Evolutionary conservation across 2,329 filamentous ascomycete species (phyloP).

Genomic region (Neocucurbitaria cava): DNA sequence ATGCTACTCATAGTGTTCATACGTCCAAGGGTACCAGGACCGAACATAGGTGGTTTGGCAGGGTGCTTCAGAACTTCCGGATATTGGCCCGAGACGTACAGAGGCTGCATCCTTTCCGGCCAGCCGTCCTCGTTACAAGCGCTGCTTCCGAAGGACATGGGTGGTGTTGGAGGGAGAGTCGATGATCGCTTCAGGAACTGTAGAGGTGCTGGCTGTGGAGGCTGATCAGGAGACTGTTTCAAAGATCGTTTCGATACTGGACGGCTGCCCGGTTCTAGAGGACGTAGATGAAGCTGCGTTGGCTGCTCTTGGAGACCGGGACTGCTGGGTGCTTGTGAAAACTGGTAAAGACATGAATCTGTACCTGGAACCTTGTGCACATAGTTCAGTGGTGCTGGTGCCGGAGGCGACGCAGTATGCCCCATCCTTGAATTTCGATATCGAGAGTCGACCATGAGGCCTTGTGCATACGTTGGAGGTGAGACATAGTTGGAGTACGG

Average conservation of each 20-base stretch:
- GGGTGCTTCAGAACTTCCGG: slow-evolving; percentile 3
- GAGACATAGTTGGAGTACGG: neutral
- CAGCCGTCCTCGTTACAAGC: slow-evolving; percentile 13
- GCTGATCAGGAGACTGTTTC: neutral
- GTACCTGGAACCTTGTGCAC: slow-evolving; percentile 1
- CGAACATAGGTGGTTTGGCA: slow-evolving; percentile 5
- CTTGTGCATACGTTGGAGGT: slow-evolving; percentile 2
- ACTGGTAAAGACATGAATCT: neutral
- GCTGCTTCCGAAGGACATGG: slow-evolving; percentile 18
- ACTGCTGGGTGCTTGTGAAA: slow-evolving; percentile 5
- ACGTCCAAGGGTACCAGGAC: slow-evolving; percentile 9
- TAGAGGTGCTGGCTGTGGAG: slow-evolving; percentile 6
- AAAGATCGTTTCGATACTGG: slow-evolving; percentile 1
- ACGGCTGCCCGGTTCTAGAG: neutral
- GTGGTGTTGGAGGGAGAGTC: slow-evolving; percentile 18
- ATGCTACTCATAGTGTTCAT: slow-evolving; percentile 18
- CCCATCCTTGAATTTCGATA: slow-evolving; percentile 1
- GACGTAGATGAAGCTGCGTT: neutral
- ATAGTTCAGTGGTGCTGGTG: slow-evolving; percentile 4
- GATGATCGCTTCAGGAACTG: slow-evolving; percentile 8
- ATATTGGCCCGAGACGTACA: slow-evolving; percentile 8
- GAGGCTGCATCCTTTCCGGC: slow-evolving; percentile 18
- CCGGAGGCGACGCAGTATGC: neutral
- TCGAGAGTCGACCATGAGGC: slow-evolving; percentile 1
- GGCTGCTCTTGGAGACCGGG: neutral